Evolutionary conservation across 2,329 filamentous ascomycete species (phyloP), one percentile per base, ranked within the genome.

Genomic region (Aspergillus brunneoviolaceus): DNA sequence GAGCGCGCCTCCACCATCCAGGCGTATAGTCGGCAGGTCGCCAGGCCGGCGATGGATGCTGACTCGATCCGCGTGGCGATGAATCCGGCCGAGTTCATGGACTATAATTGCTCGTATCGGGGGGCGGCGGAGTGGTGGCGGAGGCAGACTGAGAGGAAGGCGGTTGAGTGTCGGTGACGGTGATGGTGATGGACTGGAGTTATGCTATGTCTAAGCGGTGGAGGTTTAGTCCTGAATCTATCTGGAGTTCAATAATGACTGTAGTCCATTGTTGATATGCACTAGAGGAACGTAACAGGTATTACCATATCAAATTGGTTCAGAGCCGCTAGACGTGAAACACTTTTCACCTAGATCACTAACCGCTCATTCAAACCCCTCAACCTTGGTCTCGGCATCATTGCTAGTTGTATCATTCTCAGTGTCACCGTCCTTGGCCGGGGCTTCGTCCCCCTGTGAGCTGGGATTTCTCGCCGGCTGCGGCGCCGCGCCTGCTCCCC

Each of bases 1-100:
- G 14, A 33, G 7, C 49, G 60, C 16, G 56, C 57, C 2, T 55
- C 42, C 5, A 53, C 55, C 0, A 61, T 61, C 5, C 60, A 61
- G 23, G 52, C 51, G 2, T 61, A 61, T 29, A 61, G 60, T 23
- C 60, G 60, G 2, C 57, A 60, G 53, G 57, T 58, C 14, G 54
- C 57, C 25, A 60, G 49, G 16, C 58, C 54, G 2, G 58, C 49
- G 2, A 51, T 50, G 2, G n/a, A 35, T 16, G 33, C 33, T 5
- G 33, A 35, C 33, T 12, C 33, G 10, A 35, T 16, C 11, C 33
- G 33, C 33, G 66, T 78, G 5, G 75, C 68, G 23, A 71, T 77
- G 68, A 67, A 69, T 48, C 66, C 68, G 25, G 63, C 33, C 2
- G 61, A 65, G 51, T 65, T 65, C 35, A 65, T 65, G 63, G 61